Evolutionary conservation across 2,329 filamentous ascomycete species (phyloP).

Genomic region (Aspergillus jensenii): DNA sequence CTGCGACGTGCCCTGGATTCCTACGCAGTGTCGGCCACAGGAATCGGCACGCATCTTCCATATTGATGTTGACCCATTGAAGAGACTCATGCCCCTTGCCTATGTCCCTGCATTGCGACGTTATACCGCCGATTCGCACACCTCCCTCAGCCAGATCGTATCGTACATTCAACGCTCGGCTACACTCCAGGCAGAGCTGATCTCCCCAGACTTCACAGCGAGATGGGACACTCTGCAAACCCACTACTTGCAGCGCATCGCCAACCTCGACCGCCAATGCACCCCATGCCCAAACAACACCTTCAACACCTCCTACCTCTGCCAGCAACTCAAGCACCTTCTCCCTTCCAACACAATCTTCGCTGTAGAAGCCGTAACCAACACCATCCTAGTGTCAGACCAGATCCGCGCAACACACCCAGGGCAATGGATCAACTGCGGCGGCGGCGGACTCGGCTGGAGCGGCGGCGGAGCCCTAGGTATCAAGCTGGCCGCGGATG

Average conservation of each 20-base stretch:
- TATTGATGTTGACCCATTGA: conserved; percentile 66
- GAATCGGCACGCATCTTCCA: conserved; percentile 61
- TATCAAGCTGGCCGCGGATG: conserved; percentile 62
- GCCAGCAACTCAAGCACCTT: conserved; percentile 53
- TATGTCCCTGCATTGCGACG: conserved; percentile 66
- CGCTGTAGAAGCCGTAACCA: conserved; percentile 76
- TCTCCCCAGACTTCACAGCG: conserved; percentile 39
- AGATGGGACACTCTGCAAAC: conserved; percentile 54
- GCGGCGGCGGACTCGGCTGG: conserved; percentile 78
- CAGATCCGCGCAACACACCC: conserved; percentile 68
- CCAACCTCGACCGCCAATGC: conserved; percentile 53
- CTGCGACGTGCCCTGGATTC: conserved; percentile 92
- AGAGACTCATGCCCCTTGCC: conserved; percentile 73
- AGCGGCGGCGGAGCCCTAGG: conserved; percentile 73
- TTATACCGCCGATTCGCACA: conserved; percentile 57
- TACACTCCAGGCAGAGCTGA: conserved; percentile 40
- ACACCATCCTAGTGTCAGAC: conserved; percentile 63
- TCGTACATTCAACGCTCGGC: conserved; percentile 49
- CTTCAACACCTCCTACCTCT: conserved; percentile 61
- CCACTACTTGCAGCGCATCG: conserved; percentile 42
- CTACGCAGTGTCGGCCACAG: conserved; percentile 65
- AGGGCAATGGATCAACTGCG: conserved; percentile 77
- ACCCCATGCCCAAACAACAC: conserved; percentile 21
- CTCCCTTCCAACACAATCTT: conserved; percentile 69
- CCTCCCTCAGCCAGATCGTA: conserved; percentile 70